phyloP scores from a whole-genome alignment of 371 early-diverging fungal genomes.

The Mortierella sp. region DNA sequence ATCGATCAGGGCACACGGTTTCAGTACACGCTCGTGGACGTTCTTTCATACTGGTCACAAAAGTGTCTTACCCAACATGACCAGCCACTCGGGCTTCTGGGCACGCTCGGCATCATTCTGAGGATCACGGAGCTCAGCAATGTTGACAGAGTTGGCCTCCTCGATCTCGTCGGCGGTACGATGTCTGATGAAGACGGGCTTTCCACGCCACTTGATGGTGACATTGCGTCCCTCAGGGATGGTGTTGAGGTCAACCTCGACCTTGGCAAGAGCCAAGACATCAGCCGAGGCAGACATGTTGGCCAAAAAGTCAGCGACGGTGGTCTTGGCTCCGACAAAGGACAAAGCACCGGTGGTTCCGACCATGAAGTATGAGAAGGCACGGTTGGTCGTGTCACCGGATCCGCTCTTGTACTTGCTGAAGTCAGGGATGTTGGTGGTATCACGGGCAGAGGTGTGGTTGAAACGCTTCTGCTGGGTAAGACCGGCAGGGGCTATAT shows the following conservation, averaged over 20 bases:
- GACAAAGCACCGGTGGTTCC: constrained; percentile 89
- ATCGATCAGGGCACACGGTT: neutral
- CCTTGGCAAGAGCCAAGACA: constrained; percentile 97
- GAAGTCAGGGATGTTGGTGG: constrained; percentile 74
- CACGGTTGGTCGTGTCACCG: constrained; percentile 76
- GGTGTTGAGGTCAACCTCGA: constrained; percentile 90
- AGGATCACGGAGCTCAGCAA: constrained; percentile 89
- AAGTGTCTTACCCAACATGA: constrained; percentile 77
- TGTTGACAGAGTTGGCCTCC: constrained; percentile 87
- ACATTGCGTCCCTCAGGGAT: constrained; percentile 98
- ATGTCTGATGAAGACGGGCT: constrained; percentile 98
- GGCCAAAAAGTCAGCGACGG: constrained; percentile 90
- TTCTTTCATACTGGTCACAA: no score
- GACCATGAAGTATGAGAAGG: constrained; percentile 94
- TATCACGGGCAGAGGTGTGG: constrained; percentile 58
- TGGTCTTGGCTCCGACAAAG: constrained; percentile 92
- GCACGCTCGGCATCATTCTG: constrained; percentile 93
- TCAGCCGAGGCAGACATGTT: constrained; percentile 97
- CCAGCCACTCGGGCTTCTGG: constrained; percentile 95
- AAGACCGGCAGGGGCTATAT: constrained; percentile 47
- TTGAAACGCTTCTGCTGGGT: constrained; percentile 64
- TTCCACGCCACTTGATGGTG: constrained; percentile 98
- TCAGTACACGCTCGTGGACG: no score
- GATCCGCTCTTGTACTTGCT: constrained; percentile 73
- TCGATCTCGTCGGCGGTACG: constrained; percentile 94